Evolutionary conservation across 2,329 filamentous ascomycete species (phyloP), one percentile per base, ranked within the genome.

Genomic region (Dothideomycetes sp.): DNA sequence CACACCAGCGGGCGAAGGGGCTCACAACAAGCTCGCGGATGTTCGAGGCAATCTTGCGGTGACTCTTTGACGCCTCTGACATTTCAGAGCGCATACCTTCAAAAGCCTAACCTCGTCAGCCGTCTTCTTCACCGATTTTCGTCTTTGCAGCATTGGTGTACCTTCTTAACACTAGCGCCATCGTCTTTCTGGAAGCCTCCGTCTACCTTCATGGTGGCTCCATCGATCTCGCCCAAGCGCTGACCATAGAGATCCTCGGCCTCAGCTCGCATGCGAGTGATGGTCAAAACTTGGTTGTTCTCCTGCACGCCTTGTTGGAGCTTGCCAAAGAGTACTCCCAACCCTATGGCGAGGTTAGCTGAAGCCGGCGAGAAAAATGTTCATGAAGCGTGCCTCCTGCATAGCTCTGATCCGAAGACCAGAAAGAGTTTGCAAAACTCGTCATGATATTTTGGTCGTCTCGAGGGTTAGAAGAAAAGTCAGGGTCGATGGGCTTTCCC

Each of bases 261-360:
- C 59, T 96, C 91, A 52, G 91, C 89, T 64, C 91, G 85, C 80
- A 96, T 76, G 46, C 84, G 84, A 49, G 91, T 87, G 56, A 98
- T 78, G 25, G 83, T 91, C 49, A 98, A 70, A 46, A 98, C 73
- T 65, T 98, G 91, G 56, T 89, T 84, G 63, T 98, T 94, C 65
- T 98, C 91, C 53, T 88, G 76, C 45, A 93, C 83, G 47, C 91
- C 91, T 64, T 98, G 91, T 64, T 96, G 88, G 43, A 98, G 80
- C 71, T 98, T 98, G 62, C 80, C 80, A 58, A 96, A 98, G 50
- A 98, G 76, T 49, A 96, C 87, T 41, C 89, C 88, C 51, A 98
- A 76, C 48, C 91, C 69, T 70, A 53, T 35, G 23, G 46, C 6
- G 23, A 27, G 19, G 23, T 30, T 40, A 35, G 32, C 24, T 15